Conservation (phyloP, 108 stramenopile genomes). For the Cyclotella cryptica region DNA sequence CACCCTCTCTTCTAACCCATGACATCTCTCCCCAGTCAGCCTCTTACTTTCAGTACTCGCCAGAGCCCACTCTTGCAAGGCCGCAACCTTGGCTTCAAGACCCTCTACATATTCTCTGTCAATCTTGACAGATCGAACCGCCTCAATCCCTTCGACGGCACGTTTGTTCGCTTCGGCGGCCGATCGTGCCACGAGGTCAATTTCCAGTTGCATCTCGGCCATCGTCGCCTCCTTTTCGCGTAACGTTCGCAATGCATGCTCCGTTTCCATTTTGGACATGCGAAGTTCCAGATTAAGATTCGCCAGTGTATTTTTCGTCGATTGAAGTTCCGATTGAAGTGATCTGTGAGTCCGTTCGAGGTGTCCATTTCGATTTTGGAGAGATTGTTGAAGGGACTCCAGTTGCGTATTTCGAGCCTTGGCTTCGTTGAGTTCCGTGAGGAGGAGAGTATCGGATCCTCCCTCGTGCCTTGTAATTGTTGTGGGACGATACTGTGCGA, state of each 20-base stretch:
- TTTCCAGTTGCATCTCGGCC: slow-evolving; percentile 89
- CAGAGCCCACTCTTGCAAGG: slow-evolving; percentile 89
- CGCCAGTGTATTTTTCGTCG: slow-evolving; percentile 43
- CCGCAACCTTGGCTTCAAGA: slow-evolving; percentile 80
- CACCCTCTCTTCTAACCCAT: slow-evolving; percentile 70
- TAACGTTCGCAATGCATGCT: slow-evolving; percentile 68
- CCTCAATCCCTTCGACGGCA: slow-evolving; percentile 78
- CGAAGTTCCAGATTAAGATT: slow-evolving; percentile 80
- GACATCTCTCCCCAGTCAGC: slow-evolving; percentile 68
- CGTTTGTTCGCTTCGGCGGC: slow-evolving; percentile 72
- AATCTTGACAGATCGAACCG: slow-evolving; percentile 63
- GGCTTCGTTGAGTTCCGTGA: slow-evolving; percentile 79
- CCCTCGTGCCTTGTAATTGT: background rate
- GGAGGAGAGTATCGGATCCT: slow-evolving; percentile 34
- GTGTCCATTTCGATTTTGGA: slow-evolving; percentile 63
- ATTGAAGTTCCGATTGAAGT: slow-evolving; percentile 57
- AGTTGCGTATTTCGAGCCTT: slow-evolving; percentile 75
- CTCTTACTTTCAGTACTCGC: slow-evolving; percentile 83
- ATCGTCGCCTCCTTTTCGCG: slow-evolving; percentile 75
- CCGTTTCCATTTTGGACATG: slow-evolving; percentile 89
- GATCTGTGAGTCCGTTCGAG: slow-evolving; percentile 56
- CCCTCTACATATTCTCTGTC: slow-evolving; percentile 78
- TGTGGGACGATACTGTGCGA: background rate
- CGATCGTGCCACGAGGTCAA: slow-evolving; percentile 80
- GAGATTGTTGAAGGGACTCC: slow-evolving; percentile 70